Percentiles rank a stretch among this genome's conserved stretches.
These are phyloP conservation scores for Camellia sinensis DNA, from an alignment of 148 eudicot genomes.

Conservation along the genomic window DNA sequence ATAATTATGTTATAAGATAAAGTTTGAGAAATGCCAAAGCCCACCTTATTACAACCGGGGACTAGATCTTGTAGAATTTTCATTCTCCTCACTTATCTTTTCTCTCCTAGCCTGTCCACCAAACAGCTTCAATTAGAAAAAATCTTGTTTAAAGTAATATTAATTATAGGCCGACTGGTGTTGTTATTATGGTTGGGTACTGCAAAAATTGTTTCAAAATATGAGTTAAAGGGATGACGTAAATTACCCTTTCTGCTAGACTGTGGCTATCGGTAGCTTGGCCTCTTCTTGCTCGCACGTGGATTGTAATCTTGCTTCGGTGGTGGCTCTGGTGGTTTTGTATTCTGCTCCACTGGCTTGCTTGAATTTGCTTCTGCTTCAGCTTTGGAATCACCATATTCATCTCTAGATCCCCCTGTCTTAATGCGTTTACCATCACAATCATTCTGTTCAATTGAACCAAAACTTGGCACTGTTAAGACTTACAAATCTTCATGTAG, in stretches of 20 bases:
- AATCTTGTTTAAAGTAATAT: not conserved
- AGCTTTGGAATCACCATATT: slow-evolving; percentile 45
- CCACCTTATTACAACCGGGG: slow-evolving; percentile 84
- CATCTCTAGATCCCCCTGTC: slow-evolving; percentile 43
- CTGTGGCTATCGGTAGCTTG: slow-evolving; percentile 99
- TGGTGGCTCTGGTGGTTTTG: slow-evolving; percentile 51
- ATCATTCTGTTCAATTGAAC: slow-evolving; percentile 49
- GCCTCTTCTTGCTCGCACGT: slow-evolving; percentile 97
- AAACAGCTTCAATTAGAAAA: slow-evolving; percentile 8
- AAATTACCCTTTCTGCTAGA: slow-evolving; percentile 85
- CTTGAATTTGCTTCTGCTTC: slow-evolving; percentile 53
- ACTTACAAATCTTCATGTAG: not conserved
- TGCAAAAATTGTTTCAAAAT: not conserved
- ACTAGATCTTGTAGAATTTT: slow-evolving; percentile 84
- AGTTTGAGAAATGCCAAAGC: not conserved
- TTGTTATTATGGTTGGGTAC: not conserved
- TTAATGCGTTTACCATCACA: slow-evolving; percentile 64
- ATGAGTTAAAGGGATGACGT: not conserved
- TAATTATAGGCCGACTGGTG: no score
- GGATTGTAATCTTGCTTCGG: slow-evolving; percentile 88
- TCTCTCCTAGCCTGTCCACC: slow-evolving; percentile 83
- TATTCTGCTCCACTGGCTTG: slow-evolving; percentile 40
- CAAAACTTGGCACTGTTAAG: not conserved
- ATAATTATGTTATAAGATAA: not conserved
- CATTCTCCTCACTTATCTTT: slow-evolving; percentile 92